Evolutionary conservation across 805 yeast genomes (phyloP).

Genomic region (Cyberlindnera veronae): DNA sequence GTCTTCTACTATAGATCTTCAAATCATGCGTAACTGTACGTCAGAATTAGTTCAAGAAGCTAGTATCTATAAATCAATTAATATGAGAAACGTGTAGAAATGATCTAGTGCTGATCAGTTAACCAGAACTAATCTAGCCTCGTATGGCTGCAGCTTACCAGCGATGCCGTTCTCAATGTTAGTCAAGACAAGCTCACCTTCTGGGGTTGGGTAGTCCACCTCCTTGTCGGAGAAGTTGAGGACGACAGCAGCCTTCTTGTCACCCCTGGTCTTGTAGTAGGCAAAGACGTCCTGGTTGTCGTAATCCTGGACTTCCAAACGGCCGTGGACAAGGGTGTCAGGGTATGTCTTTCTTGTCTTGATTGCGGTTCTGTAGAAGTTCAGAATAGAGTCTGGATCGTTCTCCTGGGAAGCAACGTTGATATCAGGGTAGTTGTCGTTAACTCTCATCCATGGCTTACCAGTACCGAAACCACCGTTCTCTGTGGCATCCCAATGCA

Average conservation of each 20-base stretch:
- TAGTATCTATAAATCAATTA: no score
- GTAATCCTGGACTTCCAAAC: constrained; percentile 40
- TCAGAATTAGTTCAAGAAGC: no score
- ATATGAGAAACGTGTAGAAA: no score
- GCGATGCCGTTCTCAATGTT: constrained; percentile 29
- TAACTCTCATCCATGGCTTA: constrained; percentile 52
- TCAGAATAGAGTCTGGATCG: constrained; percentile 43
- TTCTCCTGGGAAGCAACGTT: constrained; percentile 44
- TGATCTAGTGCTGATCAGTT: no score
- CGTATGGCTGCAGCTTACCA: constrained; percentile 39
- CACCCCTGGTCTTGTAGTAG: constrained; percentile 36
- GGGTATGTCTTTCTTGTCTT: constrained; percentile 41
- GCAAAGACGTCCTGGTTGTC: constrained; percentile 41
- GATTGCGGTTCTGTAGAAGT: constrained; percentile 44
- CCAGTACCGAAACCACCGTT: constrained; percentile 47
- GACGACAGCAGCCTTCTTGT: constrained; percentile 35
- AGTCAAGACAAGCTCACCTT: constrained; percentile 33
- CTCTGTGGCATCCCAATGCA: constrained; percentile 46
- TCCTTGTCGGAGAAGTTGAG: constrained; percentile 40
- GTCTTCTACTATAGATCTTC: no score
- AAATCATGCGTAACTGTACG: no score
- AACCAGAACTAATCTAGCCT: constrained; percentile 35
- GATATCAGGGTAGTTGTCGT: constrained; percentile 46
- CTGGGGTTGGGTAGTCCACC: constrained; percentile 30
- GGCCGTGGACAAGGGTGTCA: constrained; percentile 45